Evolutionary conservation across 331 rosid genomes (phyloP), one percentile per base, ranked within the genome.

Genomic region (Quercus tomentella): DNA sequence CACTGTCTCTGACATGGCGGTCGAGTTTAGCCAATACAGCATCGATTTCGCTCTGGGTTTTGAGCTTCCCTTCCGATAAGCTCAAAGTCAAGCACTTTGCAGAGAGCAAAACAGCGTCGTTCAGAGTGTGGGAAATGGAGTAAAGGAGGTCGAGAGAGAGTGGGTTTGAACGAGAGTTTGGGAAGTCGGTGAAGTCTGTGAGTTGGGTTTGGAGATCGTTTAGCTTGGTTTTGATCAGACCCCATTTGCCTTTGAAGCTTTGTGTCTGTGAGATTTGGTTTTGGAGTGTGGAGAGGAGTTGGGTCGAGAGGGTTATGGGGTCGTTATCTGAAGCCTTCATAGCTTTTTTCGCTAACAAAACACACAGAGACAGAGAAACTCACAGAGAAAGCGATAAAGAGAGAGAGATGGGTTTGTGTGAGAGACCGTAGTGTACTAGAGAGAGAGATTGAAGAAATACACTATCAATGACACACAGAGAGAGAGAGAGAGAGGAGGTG

Each of bases 1-100:
- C 96, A 23, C 89, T 89, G 63, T 96, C 97, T 51, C 76, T 41
- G 71, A 91, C 84, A 26, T 88, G 89, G 69, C 87, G 88, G 76
- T 91, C 85, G 77, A 96, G 91, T 69, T 74, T 85, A 25, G 97
- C 93, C n/a, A 88, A 86, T 71, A 93, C 79, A 12, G 97, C 81
- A 72, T 93, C 96, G 66, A 96, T 77, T 80, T 90, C 93, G 88
- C 91, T 91, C 75, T 96, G 99, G 7, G 99, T 96, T 73, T 88
- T 83, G 90, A 96, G 96, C 85, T 93, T 93, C 4, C 99, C 99
- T 1, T 79, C 85, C 33, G 88, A 78, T 6, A 85, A 72, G 57
- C 58, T 18, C 0, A 79, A 72, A 56, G 78, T 75, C 28, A 84
- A 90, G 52, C 97, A 96, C 26, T 80, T 75, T 1, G 25, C 74